Percentiles rank a stretch among this genome's conserved stretches.
Conservation (phyloP, 257 asterid genomes). For the Fraxinus pennsylvanica region DNA sequence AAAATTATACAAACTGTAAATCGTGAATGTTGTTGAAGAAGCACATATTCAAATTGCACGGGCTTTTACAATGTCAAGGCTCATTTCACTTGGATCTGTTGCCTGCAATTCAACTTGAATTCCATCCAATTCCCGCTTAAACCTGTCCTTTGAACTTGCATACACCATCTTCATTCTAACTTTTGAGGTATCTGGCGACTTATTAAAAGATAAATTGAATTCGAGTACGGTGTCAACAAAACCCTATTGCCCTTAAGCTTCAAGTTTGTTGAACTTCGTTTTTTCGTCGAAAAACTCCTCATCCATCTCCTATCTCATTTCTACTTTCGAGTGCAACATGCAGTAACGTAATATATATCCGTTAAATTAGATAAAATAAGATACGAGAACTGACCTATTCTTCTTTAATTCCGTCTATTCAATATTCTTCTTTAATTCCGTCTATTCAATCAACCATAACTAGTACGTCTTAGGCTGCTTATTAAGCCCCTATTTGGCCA, state of each 20-base stretch:
- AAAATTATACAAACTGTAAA: neutral
- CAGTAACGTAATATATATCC: neutral
- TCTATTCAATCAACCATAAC: neutral
- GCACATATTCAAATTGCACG: constrained; percentile 16
- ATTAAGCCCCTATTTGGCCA: neutral
- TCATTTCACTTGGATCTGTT: constrained; percentile 36
- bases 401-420: neutral
- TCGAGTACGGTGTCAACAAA: no score
- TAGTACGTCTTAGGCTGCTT: no score
- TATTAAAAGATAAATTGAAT: neutral
- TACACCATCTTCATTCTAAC: constrained; percentile 41
- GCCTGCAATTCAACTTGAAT: constrained; percentile 37
- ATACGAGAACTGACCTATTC: neutral
- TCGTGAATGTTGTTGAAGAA: neutral
- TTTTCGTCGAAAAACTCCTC: no score
- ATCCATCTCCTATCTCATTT: no score
- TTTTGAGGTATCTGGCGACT: constrained; percentile 34
- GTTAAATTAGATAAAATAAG: no score
- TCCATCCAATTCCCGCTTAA: constrained; percentile 35
- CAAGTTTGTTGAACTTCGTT: no score
- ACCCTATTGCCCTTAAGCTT: neutral
- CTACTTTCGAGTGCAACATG: no score
- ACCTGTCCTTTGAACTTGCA: constrained; percentile 37
- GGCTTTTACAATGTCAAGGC: constrained; percentile 30
- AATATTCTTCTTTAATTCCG: no score